A percentile compares a stretch with the other conserved stretches of the same genome.
Evolutionary conservation across 306 rosid species (phyloP).

Genomic region (Pueraria montana): DNA sequence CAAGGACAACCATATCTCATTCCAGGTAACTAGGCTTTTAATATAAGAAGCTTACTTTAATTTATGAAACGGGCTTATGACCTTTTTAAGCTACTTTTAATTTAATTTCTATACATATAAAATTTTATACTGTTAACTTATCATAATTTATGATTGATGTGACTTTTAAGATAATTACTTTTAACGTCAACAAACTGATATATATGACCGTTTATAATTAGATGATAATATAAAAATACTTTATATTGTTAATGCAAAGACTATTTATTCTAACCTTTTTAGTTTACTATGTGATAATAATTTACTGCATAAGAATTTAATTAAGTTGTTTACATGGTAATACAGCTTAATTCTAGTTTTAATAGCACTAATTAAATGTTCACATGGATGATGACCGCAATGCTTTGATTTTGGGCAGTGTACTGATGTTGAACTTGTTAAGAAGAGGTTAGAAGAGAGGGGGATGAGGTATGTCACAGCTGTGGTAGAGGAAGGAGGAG

Average conservation of each 20-base stretch:
- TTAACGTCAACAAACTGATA: no score
- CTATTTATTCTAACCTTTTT: neutral
- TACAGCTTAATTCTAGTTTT: neutral
- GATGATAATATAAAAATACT: neutral
- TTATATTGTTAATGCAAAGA: neutral
- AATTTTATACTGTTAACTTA: no score
- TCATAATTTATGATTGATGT: no score
- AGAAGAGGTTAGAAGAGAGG: conserved; percentile 76
- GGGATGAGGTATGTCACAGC: conserved; percentile 82
- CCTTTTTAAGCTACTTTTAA: neutral
- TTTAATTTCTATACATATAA: no score
- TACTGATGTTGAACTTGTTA: conserved; percentile 79
- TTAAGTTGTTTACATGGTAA: neutral
- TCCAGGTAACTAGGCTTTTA: conserved; percentile 59
- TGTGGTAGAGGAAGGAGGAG: conserved; percentile 71
- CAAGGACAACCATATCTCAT: conserved; percentile 86
- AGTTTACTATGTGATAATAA: neutral
- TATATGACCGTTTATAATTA: no score
- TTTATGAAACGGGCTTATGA: neutral
- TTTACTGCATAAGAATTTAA: neutral
- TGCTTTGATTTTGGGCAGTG: conserved; percentile 60
- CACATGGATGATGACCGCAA: neutral
- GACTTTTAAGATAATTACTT: no score
- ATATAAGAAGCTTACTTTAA: neutral
- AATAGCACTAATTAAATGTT: neutral